Percentiles rank a stretch among this genome's conserved stretches.
Evolutionary conservation across 768 basidiomycete genomes (phyloP).

Genomic region (Lactifluus pinguis): DNA sequence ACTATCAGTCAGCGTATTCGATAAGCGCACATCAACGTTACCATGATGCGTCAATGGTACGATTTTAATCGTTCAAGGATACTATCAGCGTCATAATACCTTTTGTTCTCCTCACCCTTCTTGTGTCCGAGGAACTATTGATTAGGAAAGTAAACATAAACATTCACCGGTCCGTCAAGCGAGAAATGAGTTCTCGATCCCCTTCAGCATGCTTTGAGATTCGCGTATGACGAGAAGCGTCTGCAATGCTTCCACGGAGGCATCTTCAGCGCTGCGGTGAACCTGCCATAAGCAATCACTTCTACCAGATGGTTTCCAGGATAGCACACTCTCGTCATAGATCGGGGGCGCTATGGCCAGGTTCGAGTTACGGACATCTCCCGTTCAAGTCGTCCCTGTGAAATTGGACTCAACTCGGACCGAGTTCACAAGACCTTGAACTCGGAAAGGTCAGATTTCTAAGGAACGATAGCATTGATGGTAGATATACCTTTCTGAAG

Average conservation of each 20-base stretch:
- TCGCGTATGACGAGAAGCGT: neutral
- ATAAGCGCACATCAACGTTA: neutral
- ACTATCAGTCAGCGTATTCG: no score
- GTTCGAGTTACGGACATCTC: neutral
- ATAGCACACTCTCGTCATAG: neutral
- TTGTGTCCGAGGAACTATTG: neutral
- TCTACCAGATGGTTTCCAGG: neutral
- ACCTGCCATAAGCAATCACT: neutral
- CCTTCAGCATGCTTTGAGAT: neutral
- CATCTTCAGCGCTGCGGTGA: neutral
- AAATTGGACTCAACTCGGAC: neutral
- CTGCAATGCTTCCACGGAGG: neutral
- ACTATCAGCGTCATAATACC: neutral
- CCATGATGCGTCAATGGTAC: neutral
- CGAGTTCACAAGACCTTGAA: neutral
- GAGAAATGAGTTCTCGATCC: neutral
- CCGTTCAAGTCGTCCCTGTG: neutral
- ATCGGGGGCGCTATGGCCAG: neutral
- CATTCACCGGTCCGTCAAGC: neutral
- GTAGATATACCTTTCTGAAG: neutral
- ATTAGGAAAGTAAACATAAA: neutral
- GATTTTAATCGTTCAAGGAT: neutral
- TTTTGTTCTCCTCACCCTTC: neutral
- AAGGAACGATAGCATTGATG: neutral
- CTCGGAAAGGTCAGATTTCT: neutral